Conservation (phyloP, 2,329 filamentous ascomycete species). For the Ascochyta koolunga region DNA sequence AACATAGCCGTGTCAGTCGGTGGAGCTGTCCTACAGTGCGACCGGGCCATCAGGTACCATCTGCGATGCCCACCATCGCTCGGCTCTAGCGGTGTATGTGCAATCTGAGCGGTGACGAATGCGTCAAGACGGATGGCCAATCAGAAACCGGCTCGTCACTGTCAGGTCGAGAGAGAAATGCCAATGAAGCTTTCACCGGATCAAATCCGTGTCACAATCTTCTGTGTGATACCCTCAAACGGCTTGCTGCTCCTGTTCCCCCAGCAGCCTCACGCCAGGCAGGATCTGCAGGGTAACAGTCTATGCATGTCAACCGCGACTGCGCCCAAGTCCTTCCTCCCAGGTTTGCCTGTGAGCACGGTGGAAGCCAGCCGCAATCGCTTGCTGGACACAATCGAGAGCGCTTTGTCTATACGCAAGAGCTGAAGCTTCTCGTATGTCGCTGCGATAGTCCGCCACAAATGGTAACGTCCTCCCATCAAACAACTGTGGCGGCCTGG, state of each 20-base stretch:
- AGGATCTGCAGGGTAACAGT: constrained; percentile 15
- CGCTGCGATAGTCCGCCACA: too few species aligned
- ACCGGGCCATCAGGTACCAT: neutral
- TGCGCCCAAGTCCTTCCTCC: constrained; percentile 1
- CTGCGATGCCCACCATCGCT: neutral
- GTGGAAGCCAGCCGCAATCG: constrained; percentile 2
- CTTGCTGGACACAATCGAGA: constrained; percentile 7
- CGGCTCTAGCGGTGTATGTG: constrained; percentile 23
- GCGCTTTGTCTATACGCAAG: neutral
- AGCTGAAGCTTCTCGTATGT: neutral
- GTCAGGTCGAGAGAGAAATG: constrained; percentile 14
- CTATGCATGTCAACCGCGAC: constrained; percentile 9
- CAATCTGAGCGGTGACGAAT: constrained; percentile 24
- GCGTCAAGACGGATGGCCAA: constrained; percentile 17
- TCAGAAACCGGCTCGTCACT: constrained; percentile 9
- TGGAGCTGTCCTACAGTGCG: constrained; percentile 5
- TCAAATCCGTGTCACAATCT: constrained; percentile 31
- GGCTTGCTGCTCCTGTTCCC: constrained; percentile 19
- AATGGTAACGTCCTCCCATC: neutral
- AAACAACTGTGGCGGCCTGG: neutral
- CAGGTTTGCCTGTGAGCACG: constrained; percentile 30
- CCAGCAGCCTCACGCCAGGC: constrained; percentile 21
- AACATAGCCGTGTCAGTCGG: constrained; percentile 19
- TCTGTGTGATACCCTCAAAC: constrained; percentile 3
- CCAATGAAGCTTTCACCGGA: constrained; percentile 34